Base-by-base conservation (phyloP, 176 grass and related monocot genomes). In the Eragrostis nindensis region DNA sequence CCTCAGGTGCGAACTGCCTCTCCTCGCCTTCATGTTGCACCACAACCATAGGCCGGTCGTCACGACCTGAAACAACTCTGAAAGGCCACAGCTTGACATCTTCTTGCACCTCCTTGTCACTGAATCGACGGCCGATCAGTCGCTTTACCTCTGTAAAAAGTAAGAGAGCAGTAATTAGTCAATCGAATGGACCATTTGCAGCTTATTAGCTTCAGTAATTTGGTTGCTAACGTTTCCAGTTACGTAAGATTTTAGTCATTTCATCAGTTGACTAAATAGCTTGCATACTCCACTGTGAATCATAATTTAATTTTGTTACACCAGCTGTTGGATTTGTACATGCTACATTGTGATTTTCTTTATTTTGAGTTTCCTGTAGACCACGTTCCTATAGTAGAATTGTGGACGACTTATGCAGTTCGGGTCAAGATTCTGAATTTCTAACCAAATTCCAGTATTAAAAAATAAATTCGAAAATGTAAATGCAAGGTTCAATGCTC, bases 21-120 rank as follows among this genome's bases (percentile, higher is more conserved):
- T 81, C 74, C 48, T 88, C 71, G 18, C 84, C 85, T 38, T 80
- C 84, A 70, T 83, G 84, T 19, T 85, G 45, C 11, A 92, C 84
- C 15, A 57, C 42, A 18, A 95, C 83, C 83, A 76, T 76, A 0
- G 89, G 92, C 69, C 86, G 81, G 69, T 85, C 89, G 11, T 82
- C 81, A 15, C 68, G 30, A 13, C 81, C 84, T 3, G 66, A 62
- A 30, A 77, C 25, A 0, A 95, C 81, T 40, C 81, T 86, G 82
- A 92, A 95, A 10, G 93, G 90, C 90, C 90, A 92, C 32, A 88
- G 14, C 9, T 88, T 90, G 52, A 81, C 73, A 29, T 95, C 87
- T 19, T 68, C 66, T 41, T 92, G 81, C 6, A 95, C 86, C 3
- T 77, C 65, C 1, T 69, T 43, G 2, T 90, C 87, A 2, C 42